phyloP scores from a whole-genome alignment of 2,329 filamentous ascomycete genomes.

The Colletotrichum neosansevieriae region DNA sequence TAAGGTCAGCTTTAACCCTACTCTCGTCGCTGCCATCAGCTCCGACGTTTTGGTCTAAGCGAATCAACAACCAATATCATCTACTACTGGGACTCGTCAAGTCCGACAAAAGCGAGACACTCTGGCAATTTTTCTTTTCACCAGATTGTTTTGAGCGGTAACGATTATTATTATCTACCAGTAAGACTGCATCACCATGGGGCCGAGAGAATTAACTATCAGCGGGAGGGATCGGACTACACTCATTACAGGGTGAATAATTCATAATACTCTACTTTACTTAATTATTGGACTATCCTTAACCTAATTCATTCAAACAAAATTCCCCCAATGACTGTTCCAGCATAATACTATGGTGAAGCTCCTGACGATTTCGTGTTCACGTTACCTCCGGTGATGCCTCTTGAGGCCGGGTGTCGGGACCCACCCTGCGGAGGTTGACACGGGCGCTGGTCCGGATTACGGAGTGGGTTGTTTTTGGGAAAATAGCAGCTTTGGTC shows the following conservation, averaged over 20 bases:
- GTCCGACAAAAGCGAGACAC: background rate
- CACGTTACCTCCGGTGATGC: too few relatives aligned
- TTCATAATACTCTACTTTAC: constrained; percentile 17
- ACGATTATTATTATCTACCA: background rate
- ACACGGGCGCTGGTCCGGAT: too few relatives aligned
- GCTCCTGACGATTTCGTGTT: too few relatives aligned
- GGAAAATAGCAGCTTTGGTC: too few relatives aligned
- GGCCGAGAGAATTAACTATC: background rate
- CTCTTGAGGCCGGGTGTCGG: too few relatives aligned
- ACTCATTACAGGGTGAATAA: constrained; percentile 21
- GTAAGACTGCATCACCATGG: background rate
- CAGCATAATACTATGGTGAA: too few relatives aligned
- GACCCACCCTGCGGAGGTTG: too few relatives aligned
- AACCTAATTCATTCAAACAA: background rate
- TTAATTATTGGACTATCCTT: constrained; percentile 3
- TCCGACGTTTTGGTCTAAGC: constrained; percentile 6
- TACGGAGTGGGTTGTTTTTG: too few relatives aligned
- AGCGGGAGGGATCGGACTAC: background rate
- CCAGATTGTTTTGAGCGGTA: background rate
- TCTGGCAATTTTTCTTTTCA: background rate
- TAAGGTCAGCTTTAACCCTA: background rate
- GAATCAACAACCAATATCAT: background rate
- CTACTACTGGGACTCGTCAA: background rate
- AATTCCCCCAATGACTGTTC: too few relatives aligned
- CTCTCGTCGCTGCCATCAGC: constrained; percentile 8